Base-by-base conservation (phyloP, 2,329 filamentous ascomycete species). In the Ceratocystiopsis brevicomis region DNA sequence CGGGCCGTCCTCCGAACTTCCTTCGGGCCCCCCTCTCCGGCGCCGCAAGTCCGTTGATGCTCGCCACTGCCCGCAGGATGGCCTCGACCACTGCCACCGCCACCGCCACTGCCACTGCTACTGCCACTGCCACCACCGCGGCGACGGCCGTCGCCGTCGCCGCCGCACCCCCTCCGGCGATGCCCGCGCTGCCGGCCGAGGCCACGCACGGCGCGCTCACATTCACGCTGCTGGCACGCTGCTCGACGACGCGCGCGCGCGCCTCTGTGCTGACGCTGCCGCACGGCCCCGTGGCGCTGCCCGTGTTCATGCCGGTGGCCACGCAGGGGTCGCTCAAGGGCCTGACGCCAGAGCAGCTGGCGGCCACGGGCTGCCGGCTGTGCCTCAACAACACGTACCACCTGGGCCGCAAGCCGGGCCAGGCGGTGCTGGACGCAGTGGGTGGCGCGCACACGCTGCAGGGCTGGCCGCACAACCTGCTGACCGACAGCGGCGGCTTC, bases 361-460 rank as follows among this genome's bases (percentile, higher is more conserved):
- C 90, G 53, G 78, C 84, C 43, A 92, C 87, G 0, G 77, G 83
- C 38, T 98, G 92, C 56, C 76, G 82, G 46, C 65, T 98, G 37
- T 98, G 90, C 59, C 66, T 98, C 50, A 98, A 98, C 64, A 98
- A 98, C 62, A 98, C 90, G 13, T 98, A 98, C 57, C 90, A 98
- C 59, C 66, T 98, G 47, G 90, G 90, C 11, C 66, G 98, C 44
- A 96, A 94, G 61, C 90, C 90, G 1, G 92, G 90, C 1, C 87
- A 96, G 58, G 79, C 83, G 35, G 81, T 87, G 6, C 69, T 98
- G 17, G 84, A 93, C 53, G 72, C 78, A 2, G 70, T 96, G 42
- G 90, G 90, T 38, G 90, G 92, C 44, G 90, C 90, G 25, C 92
- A 98, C 62, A 88, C 81, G 59, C 65, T 98, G 43, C 90, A 98